Percentiles rank a stretch among this genome's conserved stretches.
Evolutionary conservation across 1,139 yeast genomes (phyloP).

Genomic region (Yamadazyma dushanensis): DNA sequence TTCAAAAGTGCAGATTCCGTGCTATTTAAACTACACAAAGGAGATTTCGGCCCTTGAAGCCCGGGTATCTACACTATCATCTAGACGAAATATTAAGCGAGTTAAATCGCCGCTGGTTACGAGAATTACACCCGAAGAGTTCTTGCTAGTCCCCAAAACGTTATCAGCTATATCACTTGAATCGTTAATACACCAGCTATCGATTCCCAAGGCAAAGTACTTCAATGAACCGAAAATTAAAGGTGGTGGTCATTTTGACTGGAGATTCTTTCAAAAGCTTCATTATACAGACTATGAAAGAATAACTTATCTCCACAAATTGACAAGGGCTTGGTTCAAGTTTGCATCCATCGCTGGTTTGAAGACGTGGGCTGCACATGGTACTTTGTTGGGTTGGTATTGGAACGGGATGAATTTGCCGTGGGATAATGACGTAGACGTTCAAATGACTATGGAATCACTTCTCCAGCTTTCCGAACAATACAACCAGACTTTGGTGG

Average conservation of each 20-base stretch:
- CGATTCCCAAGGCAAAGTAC: slow-evolving; percentile 12
- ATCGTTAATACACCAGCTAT: slow-evolving; percentile 1
- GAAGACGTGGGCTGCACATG: slow-evolving; percentile 61
- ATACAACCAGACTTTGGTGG: slow-evolving; percentile 48
- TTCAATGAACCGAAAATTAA: slow-evolving; percentile 21
- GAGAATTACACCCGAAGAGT: slow-evolving; percentile 3
- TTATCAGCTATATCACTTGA: not conserved
- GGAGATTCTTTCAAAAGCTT: slow-evolving; percentile 21
- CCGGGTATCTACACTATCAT: not conserved
- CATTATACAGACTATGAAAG: slow-evolving; percentile 34
- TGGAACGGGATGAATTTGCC: slow-evolving; percentile 62
- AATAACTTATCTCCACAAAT: slow-evolving; percentile 43
- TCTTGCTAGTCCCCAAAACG: slow-evolving; percentile 1
- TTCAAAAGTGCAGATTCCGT: not conserved
- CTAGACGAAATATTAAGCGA: not conserved
- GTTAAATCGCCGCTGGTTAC: not conserved
- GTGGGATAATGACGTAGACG: slow-evolving; percentile 66
- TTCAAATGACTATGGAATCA: slow-evolving; percentile 49
- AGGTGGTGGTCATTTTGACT: slow-evolving; percentile 22
- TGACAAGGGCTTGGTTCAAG: slow-evolving; percentile 54
- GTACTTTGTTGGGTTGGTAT: slow-evolving; percentile 58
- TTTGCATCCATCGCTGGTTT: slow-evolving; percentile 45
- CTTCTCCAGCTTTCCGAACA: slow-evolving; percentile 38
- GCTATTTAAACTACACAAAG: not conserved
- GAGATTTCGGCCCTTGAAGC: not conserved